These are phyloP conservation scores for Exophiala sp. DNA, from an alignment of 2,329 filamentous ascomycete species.

Conservation along the genomic window DNA sequence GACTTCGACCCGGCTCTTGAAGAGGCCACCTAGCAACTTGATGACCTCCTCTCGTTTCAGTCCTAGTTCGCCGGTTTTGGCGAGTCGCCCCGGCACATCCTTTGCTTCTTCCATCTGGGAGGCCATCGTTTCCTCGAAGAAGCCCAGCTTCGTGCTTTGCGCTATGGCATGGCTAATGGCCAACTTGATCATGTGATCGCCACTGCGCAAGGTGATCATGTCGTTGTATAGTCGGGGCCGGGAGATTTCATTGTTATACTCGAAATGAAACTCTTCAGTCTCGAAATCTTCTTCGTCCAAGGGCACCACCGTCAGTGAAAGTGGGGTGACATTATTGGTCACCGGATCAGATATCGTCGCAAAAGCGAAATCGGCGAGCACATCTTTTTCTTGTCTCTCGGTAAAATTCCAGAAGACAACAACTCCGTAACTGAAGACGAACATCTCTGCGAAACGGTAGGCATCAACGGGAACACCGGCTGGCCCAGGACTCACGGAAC, in stretches of 20 bases:
- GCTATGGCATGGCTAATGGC: slow-evolving; percentile 80
- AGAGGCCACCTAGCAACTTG: slow-evolving; percentile 82
- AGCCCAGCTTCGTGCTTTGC: slow-evolving; percentile 92
- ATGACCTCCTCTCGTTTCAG: slow-evolving; percentile 92
- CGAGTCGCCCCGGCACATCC: slow-evolving; percentile 83
- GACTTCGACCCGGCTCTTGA: slow-evolving; percentile 92
- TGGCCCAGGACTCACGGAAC: slow-evolving; percentile 45
- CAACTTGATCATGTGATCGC: slow-evolving; percentile 84
- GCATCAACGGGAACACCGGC: slow-evolving; percentile 62
- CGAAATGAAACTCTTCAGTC: slow-evolving; percentile 97
- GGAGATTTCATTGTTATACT: slow-evolving; percentile 83
- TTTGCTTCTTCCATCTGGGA: slow-evolving; percentile 91
- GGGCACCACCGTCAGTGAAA: slow-evolving; percentile 71
- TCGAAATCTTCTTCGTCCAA: slow-evolving; percentile 88
- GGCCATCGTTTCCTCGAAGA: slow-evolving; percentile 95
- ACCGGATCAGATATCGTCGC: slow-evolving; percentile 35
- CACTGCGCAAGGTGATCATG: slow-evolving; percentile 94
- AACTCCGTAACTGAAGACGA: slow-evolving; percentile 94
- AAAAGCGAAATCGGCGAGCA: slow-evolving; percentile 91
- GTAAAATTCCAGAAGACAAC: slow-evolving; percentile 99
- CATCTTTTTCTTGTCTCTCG: slow-evolving; percentile 91
- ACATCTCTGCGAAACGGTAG: slow-evolving; percentile 87
- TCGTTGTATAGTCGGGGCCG: slow-evolving; percentile 95
- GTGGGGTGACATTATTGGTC: slow-evolving; percentile 33
- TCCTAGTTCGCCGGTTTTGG: slow-evolving; percentile 82